A percentile compares a stretch with the other conserved stretches of the same genome.
These are phyloP conservation scores for Oemleria cerasiformis DNA, from an alignment of 306 rosid genomes.

Conservation along the genomic window DNA sequence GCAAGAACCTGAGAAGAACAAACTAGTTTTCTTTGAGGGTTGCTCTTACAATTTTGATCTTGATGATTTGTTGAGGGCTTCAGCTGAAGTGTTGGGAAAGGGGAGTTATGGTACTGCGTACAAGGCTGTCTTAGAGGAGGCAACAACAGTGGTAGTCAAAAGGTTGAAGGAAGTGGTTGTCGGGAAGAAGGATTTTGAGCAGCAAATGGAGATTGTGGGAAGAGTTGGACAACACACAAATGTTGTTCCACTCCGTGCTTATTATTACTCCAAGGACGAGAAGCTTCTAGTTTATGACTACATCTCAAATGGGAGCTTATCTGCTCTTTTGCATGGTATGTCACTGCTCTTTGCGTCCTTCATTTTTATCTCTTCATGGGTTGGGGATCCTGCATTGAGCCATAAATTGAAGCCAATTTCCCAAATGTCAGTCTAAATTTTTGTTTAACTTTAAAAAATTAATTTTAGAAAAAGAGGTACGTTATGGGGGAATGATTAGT, in stretches of 20 bases:
- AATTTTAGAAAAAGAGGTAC: neutral
- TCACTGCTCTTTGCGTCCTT: slow-evolving; percentile 16
- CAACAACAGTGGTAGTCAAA: slow-evolving; percentile 81
- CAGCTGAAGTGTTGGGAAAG: slow-evolving; percentile 87
- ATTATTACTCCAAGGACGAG: slow-evolving; percentile 88
- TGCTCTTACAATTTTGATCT: slow-evolving; percentile 86
- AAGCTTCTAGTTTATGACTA: slow-evolving; percentile 76
- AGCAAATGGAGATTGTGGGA: slow-evolving; percentile 77
- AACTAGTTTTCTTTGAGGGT: slow-evolving; percentile 82
- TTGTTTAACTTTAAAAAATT: neutral
- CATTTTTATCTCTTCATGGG: neutral
- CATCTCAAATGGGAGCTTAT: slow-evolving; percentile 58
- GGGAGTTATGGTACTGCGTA: slow-evolving; percentile 88
- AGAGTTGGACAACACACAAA: slow-evolving; percentile 70
- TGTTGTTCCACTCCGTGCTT: slow-evolving; percentile 74
- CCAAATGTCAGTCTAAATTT: neutral
- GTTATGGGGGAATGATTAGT: neutral
- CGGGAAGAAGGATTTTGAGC: slow-evolving; percentile 75
- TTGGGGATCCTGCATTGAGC: neutral
- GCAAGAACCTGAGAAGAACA: slow-evolving; percentile 84
- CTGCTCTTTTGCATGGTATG: slow-evolving; percentile 70
- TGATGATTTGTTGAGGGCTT: slow-evolving; percentile 80
- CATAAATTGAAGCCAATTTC: neutral
- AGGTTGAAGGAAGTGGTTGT: slow-evolving; percentile 86
- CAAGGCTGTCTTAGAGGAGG: slow-evolving; percentile 79